Percentiles rank a stretch among this genome's conserved stretches.
Evolutionary conservation across 306 rosid species (phyloP).

Genomic region (Corylus heterophylla): DNA sequence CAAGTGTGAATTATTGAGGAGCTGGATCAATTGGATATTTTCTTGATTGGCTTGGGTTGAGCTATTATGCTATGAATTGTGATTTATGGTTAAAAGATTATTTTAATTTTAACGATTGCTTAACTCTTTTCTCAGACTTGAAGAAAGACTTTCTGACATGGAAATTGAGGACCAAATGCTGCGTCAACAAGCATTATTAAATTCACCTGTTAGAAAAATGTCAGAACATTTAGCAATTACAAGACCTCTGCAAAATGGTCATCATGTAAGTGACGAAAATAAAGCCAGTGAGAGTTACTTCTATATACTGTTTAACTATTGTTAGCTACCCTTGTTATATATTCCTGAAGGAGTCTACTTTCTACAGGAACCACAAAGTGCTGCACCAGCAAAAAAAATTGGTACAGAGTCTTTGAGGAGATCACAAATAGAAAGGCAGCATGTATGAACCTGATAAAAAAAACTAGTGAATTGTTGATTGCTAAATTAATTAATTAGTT

Average conservation of each 20-base stretch:
- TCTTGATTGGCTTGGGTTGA: neutral
- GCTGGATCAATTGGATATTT: neutral
- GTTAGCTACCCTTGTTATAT: constrained; percentile 14
- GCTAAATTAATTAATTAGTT: constrained; percentile 9
- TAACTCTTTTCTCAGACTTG: constrained; percentile 57
- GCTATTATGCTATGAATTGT: neutral
- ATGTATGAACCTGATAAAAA: constrained; percentile 45
- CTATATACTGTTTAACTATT: constrained; percentile 23
- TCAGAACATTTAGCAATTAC: constrained; percentile 44
- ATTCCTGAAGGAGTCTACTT: constrained; percentile 28
- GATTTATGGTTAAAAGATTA: neutral
- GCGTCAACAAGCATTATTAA: constrained; percentile 64
- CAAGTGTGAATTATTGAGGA: neutral
- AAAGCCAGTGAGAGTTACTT: constrained; percentile 11
- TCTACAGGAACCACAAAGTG: constrained; percentile 44
- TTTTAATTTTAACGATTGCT: constrained; percentile 16
- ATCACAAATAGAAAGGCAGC: constrained; percentile 75
- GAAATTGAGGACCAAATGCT: constrained; percentile 79
- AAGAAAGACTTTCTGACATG: constrained; percentile 83
- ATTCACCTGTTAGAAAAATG: constrained; percentile 63
- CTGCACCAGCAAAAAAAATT: constrained; percentile 49
- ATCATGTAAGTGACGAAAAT: constrained; percentile 58
- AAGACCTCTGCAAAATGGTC: constrained; percentile 58
- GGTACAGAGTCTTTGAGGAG: constrained; percentile 60
- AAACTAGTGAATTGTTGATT: constrained; percentile 10